Percentiles rank a stretch among this genome's conserved stretches.
These are phyloP conservation scores for Herpetomonas muscarum DNA, from an alignment of 208 protist genomes.

Conservation along the genomic window DNA sequence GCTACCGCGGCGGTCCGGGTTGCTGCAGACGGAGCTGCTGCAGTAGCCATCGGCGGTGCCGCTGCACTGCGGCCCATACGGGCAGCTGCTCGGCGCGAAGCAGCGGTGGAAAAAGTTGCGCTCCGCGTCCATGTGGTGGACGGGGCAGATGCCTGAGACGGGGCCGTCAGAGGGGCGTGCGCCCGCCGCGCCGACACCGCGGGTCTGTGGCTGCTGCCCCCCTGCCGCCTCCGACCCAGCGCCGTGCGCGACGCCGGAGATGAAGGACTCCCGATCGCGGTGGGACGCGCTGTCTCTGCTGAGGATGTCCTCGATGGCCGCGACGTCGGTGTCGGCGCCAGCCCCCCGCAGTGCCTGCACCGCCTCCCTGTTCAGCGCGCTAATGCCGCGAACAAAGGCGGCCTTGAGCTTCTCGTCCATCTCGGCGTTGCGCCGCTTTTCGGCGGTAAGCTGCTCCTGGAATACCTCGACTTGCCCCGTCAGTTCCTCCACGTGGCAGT, in stretches of 20 bases:
- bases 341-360: slow-evolving; percentile 69
- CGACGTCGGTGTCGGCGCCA: slow-evolving; percentile 30
- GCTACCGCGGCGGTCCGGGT: background rate
- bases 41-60: background rate
- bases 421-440: slow-evolving; percentile 29
- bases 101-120: slow-evolving; percentile 68
- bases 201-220: no score
- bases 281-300: slow-evolving; percentile 6
- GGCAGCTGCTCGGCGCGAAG: slow-evolving; percentile 46
- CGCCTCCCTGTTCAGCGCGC: slow-evolving; percentile 88
- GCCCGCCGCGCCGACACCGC: no score
- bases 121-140: slow-evolving; percentile 30
- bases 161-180: slow-evolving; percentile 4
- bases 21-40: background rate
- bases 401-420: slow-evolving; percentile 68
- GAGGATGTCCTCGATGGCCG: slow-evolving; percentile 53
- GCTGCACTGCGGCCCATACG: slow-evolving; percentile 9
- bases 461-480: slow-evolving; percentile 33
- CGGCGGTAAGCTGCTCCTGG: slow-evolving; percentile 18
- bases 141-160: slow-evolving; percentile 29
- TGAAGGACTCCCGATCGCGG: background rate
- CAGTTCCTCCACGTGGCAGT: slow-evolving; percentile 43
- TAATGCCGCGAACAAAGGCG: slow-evolving; percentile 84
- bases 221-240: no score
- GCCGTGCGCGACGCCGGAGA: no score